phyloP scores from a whole-genome alignment of 2,329 filamentous ascomycete genomes.

The Ophiocordyceps camponoti-rufipedis region DNA sequence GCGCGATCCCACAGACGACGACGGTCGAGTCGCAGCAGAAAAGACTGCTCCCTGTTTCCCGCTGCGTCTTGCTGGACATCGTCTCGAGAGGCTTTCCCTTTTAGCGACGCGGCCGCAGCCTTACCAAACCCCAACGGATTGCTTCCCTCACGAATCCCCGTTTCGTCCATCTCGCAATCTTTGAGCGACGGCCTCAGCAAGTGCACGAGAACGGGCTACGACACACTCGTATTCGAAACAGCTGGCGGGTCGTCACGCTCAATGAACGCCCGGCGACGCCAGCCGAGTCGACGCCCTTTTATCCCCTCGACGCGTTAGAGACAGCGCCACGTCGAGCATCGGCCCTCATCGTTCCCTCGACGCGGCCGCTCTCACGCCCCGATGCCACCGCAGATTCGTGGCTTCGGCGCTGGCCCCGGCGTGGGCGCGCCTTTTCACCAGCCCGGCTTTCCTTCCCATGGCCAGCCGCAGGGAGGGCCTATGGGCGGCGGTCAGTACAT shows the following conservation, averaged over 20 bases:
- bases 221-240: background rate
- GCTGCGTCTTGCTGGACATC: too few species aligned
- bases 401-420: conserved; percentile 18
- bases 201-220: background rate
- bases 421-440: conserved; percentile 22
- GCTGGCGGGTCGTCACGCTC: background rate
- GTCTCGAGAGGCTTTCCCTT: too few species aligned
- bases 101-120: too few species aligned
- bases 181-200: background rate
- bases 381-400: conserved; percentile 21
- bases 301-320: background rate
- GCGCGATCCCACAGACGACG: too few species aligned
- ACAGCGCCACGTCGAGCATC: background rate
- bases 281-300: background rate
- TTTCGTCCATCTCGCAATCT: background rate
- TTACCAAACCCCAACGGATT: too few species aligned
- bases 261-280: background rate
- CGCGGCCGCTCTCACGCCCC: background rate
- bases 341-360: background rate
- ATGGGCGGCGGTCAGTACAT: conserved; percentile 51
- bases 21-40: too few species aligned
- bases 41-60: too few species aligned
- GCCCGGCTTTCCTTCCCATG: conserved; percentile 32
- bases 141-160: too few species aligned
- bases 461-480: conserved; percentile 21